Evolutionary conservation across 495 filamentous ascomycete genomes (phyloP).

Genomic region (Trichoderma erinaceum): DNA sequence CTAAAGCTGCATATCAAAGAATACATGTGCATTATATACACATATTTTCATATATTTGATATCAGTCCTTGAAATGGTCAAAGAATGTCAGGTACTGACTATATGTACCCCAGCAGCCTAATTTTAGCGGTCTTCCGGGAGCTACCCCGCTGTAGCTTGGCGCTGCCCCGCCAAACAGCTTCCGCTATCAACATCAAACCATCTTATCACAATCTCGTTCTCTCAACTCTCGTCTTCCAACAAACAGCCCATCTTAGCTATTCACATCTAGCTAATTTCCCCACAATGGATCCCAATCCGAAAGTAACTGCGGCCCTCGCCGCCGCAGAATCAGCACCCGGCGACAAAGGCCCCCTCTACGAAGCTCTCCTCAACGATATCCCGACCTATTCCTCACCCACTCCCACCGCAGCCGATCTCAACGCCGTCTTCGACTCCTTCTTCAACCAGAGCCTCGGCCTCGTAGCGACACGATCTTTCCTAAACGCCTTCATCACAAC

Average conservation of each 20-base stretch:
- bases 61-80: too few relatives aligned
- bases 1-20: too few relatives aligned
- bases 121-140: constrained; percentile 1
- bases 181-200: not conserved
- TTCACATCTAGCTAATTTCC: not conserved
- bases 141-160: constrained; percentile 11
- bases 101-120: not conserved
- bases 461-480: constrained; percentile 67
- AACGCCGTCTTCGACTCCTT: constrained; percentile 62
- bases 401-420: constrained; percentile 57
- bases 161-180: not conserved
- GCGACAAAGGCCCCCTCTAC: constrained; percentile 52
- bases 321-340: constrained; percentile 45
- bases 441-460: constrained; percentile 60
- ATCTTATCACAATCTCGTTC: not conserved
- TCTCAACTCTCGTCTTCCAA: not conserved
- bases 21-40: too few relatives aligned
- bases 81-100: too few relatives aligned
- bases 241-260: not conserved
- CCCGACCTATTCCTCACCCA: constrained; percentile 47
- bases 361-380: constrained; percentile 60
- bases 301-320: constrained; percentile 45
- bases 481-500: constrained; percentile 59
- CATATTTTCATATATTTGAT: too few relatives aligned
- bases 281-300: constrained; percentile 24